These are phyloP conservation scores for Nigrospora oryzae DNA, from an alignment of 2,329 filamentous ascomycete species.

Conservation along the genomic window DNA sequence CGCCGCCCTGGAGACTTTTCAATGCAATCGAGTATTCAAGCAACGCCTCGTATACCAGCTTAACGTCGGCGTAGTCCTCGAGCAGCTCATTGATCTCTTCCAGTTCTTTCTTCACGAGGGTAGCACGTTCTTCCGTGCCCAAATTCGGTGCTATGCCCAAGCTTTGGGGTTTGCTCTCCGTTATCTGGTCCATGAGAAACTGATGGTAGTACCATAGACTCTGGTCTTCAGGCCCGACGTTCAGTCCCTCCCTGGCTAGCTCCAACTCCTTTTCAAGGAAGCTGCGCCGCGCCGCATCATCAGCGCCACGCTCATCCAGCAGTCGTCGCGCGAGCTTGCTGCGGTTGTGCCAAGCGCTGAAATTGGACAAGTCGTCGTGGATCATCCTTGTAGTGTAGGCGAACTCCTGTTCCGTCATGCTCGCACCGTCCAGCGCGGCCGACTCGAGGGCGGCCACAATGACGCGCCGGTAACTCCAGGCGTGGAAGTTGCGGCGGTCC, in stretches of 20 bases:
- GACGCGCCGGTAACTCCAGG: constrained; percentile 82
- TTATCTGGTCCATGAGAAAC: constrained; percentile 66
- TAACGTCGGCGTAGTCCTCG: constrained; percentile 44
- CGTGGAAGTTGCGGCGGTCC: constrained; percentile 91
- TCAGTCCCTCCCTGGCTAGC: constrained; percentile 69
- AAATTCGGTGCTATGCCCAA: constrained; percentile 59
- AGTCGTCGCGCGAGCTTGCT: constrained; percentile 74
- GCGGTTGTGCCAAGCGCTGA: constrained; percentile 92
- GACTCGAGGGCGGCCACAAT: constrained; percentile 72
- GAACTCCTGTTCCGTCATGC: constrained; percentile 74
- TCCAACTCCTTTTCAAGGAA: constrained; percentile 74
- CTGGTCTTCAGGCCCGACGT: constrained; percentile 87
- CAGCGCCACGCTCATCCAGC: constrained; percentile 61
- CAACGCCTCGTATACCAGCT: constrained; percentile 85
- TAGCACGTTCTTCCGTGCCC: constrained; percentile 48
- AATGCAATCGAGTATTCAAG: constrained; percentile 62
- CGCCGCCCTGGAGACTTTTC: constrained; percentile 40
- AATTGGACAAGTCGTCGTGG: constrained; percentile 77
- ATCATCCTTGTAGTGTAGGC: constrained; percentile 90
- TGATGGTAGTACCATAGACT: constrained; percentile 97
- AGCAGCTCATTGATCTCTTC: constrained; percentile 61
- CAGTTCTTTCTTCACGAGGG: constrained; percentile 63
- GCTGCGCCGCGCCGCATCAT: constrained; percentile 49
- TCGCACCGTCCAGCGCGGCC: constrained; percentile 37
- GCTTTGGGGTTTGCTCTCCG: constrained; percentile 30